Evolutionary conservation across 441 rosid genomes (phyloP).

Genomic region (Capsella rubella): DNA sequence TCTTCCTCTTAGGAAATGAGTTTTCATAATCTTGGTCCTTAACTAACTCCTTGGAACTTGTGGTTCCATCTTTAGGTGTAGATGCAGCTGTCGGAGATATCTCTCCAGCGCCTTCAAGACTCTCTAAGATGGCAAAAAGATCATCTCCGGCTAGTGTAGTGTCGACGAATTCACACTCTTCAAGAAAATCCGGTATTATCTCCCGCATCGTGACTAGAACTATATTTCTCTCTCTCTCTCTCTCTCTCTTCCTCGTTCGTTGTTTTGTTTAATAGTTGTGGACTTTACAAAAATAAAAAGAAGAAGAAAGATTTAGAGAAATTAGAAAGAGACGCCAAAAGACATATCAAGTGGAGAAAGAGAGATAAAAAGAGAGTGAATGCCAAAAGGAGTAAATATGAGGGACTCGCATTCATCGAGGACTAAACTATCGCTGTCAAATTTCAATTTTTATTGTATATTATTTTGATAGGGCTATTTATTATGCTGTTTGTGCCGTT

Average conservation of each 20-base stretch:
- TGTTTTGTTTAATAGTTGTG: constrained; percentile 27
- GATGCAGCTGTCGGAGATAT: constrained; percentile 52
- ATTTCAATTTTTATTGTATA: constrained; percentile 27
- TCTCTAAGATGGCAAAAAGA: constrained; percentile 76
- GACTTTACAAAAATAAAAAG: constrained; percentile 14
- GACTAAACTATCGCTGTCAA: constrained; percentile 60
- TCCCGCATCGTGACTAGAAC: constrained; percentile 54
- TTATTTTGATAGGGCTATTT: constrained; percentile 33
- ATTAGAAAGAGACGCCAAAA: constrained; percentile 35
- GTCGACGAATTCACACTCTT: constrained; percentile 65
- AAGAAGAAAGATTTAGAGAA: constrained; percentile 24
- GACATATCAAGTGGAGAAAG: constrained; percentile 36
- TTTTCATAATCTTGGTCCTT: constrained; percentile 32
- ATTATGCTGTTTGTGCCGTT: constrained; percentile 47
- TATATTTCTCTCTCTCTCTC: constrained; percentile 12
- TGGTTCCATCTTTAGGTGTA: constrained; percentile 39
- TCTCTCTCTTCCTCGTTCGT: constrained; percentile 24
- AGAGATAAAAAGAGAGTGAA: constrained; percentile 41
- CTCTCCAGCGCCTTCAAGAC: constrained; percentile 66
- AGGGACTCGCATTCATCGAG: constrained; percentile 44
- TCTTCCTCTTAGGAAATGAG: constrained; percentile 61
- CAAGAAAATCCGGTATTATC: constrained; percentile 56
- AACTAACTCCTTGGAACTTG: constrained; percentile 34
- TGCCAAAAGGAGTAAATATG: constrained; percentile 52
- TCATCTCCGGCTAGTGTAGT: constrained; percentile 65